phyloP scores from a whole-genome alignment of 306 rosid species.

The Begonia masoniana region DNA sequence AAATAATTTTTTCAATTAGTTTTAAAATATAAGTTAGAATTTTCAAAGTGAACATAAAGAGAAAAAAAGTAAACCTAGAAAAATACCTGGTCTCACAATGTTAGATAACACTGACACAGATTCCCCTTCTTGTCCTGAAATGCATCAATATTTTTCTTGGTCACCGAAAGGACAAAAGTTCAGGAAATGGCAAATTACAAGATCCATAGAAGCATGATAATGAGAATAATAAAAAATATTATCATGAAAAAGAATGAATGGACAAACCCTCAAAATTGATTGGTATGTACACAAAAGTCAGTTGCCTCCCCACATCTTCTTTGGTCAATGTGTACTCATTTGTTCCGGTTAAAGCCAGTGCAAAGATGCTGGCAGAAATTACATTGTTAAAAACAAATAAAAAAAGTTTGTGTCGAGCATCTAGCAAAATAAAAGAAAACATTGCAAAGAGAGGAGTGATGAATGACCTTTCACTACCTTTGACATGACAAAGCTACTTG shows the following conservation, averaged over 20 bases:
- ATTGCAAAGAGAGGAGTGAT: not conserved
- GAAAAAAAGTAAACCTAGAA: slow-evolving; percentile 1
- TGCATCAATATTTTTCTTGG: slow-evolving; percentile 4
- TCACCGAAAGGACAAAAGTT: no score
- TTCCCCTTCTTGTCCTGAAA: slow-evolving; percentile 85
- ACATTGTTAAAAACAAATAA: slow-evolving; percentile 4
- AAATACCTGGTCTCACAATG: slow-evolving; percentile 74
- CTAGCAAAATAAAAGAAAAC: not conserved
- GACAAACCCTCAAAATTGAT: slow-evolving; percentile 80
- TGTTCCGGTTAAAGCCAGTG: slow-evolving; percentile 63
- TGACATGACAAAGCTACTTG: no score
- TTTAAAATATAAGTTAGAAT: slow-evolving; percentile 4
- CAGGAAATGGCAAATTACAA: slow-evolving; percentile 8
- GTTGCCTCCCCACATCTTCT: slow-evolving; percentile 71
- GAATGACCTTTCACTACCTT: no score
- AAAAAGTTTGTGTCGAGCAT: slow-evolving; percentile 1
- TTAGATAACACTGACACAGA: slow-evolving; percentile 47
- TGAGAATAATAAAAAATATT: slow-evolving; percentile 8
- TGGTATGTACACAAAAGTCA: slow-evolving; percentile 74
- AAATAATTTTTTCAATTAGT: no score
- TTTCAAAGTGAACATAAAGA: not conserved
- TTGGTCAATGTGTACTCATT: slow-evolving; percentile 71
- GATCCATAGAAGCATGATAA: slow-evolving; percentile 4
- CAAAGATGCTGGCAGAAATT: slow-evolving; percentile 40
- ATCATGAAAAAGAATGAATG: slow-evolving; percentile 8